phyloP scores from a whole-genome alignment of 768 basidiomycete genomes.

The Russula brevipes region DNA sequence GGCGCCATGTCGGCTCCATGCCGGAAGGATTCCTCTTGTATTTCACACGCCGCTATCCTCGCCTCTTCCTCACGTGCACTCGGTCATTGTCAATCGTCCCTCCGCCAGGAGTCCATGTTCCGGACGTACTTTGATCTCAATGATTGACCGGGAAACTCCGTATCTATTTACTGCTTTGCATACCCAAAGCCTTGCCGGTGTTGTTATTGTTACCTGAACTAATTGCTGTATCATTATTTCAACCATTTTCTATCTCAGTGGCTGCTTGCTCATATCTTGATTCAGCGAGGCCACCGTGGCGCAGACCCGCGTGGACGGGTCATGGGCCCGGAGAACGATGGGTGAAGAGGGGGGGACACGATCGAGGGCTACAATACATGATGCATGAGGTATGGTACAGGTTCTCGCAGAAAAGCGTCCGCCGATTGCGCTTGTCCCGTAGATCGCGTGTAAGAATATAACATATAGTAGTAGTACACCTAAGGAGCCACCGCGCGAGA shows the following conservation, averaged over 20 bases:
- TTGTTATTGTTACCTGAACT: constrained; percentile 21
- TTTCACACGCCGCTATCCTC: constrained; percentile 91
- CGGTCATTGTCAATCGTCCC: constrained; percentile 69
- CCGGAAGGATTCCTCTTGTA: constrained; percentile 90
- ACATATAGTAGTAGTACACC: neutral
- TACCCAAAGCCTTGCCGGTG: neutral
- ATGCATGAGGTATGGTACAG: neutral
- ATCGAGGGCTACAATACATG: constrained; percentile 3
- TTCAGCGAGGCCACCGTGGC: neutral
- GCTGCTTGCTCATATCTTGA: constrained; percentile 5
- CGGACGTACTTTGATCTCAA: constrained; percentile 77
- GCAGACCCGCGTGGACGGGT: neutral
- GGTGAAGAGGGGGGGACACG: neutral
- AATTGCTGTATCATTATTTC: constrained; percentile 23
- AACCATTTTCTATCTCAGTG: constrained; percentile 5
- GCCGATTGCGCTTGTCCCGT: constrained; percentile 7
- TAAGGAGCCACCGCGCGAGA: neutral
- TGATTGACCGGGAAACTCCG: constrained; percentile 31
- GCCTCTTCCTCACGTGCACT: constrained; percentile 88
- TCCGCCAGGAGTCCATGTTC: constrained; percentile 87
- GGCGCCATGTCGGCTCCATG: constrained; percentile 82
- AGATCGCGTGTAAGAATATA: neutral
- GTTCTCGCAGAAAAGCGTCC: constrained; percentile 9
- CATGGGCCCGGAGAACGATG: neutral
- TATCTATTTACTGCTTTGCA: neutral